These are phyloP conservation scores for Solanum ossicruentum DNA, from an alignment of 257 asterid genomes.

Conservation along the genomic window DNA sequence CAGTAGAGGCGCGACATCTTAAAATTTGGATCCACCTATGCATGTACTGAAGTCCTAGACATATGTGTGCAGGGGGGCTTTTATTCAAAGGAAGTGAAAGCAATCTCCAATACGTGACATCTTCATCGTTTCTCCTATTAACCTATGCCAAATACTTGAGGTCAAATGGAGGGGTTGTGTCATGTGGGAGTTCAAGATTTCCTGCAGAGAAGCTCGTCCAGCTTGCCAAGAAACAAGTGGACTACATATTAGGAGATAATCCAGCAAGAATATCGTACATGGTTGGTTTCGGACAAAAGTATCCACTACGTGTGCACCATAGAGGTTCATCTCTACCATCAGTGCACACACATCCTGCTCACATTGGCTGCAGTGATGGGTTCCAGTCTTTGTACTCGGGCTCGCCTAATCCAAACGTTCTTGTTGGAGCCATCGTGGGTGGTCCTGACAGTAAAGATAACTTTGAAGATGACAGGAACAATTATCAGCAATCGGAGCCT, in stretches of 20 bases:
- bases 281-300: slow-evolving; percentile 68
- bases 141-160: slow-evolving; percentile 56
- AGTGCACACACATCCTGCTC: slow-evolving; percentile 19
- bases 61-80: slow-evolving; percentile 43
- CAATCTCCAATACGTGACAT: slow-evolving; percentile 79
- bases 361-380: slow-evolving; percentile 40
- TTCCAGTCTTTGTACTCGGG: slow-evolving; percentile 32
- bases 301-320: slow-evolving; percentile 60
- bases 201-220: slow-evolving; percentile 33
- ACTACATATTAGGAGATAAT: slow-evolving; percentile 74
- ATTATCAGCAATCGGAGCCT: slow-evolving; percentile 68
- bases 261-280: slow-evolving; percentile 61
- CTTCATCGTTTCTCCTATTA: slow-evolving; percentile 57
- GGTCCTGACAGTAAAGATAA: slow-evolving; percentile 55
- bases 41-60: background rate
- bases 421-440: slow-evolving; percentile 54
- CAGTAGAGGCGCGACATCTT: background rate
- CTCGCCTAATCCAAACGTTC: slow-evolving; percentile 55
- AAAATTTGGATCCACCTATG: background rate
- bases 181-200: slow-evolving; percentile 43
- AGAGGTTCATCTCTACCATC: slow-evolving; percentile 71
- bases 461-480: slow-evolving; percentile 46
- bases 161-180: slow-evolving; percentile 18
- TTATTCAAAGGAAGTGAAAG: slow-evolving; percentile 45
- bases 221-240: slow-evolving; percentile 58